These are phyloP conservation scores for Luvunga scandens DNA, from an alignment of 345 rosid species.

Conservation along the genomic window DNA sequence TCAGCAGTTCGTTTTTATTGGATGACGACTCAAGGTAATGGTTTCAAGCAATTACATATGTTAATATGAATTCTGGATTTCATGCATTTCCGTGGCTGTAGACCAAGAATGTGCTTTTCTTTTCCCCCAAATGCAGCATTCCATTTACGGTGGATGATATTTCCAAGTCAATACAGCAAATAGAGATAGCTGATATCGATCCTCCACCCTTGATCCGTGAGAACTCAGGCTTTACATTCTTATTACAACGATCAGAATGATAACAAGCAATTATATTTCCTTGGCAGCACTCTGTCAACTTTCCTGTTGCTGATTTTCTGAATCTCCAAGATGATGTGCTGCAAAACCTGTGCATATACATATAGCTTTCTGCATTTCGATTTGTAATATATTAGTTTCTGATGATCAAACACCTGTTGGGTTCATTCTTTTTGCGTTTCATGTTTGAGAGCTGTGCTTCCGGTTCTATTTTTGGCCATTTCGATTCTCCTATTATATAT, in stretches of 20 bases:
- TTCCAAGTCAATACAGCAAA: conserved; percentile 66
- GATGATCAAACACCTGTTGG: background rate
- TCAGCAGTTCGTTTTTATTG: conserved; percentile 76
- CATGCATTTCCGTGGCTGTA: background rate
- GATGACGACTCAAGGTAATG: conserved; percentile 90
- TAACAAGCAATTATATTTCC: background rate
- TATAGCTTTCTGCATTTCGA: background rate
- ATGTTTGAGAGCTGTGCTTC: background rate
- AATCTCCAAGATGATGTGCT: background rate
- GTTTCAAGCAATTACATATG: background rate
- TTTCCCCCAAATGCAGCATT: conserved; percentile 52
- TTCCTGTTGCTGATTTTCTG: background rate
- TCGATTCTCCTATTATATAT: background rate
- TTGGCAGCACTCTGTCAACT: background rate
- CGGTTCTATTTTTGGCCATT: background rate
- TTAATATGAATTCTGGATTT: background rate
- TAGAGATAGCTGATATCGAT: conserved; percentile 73
- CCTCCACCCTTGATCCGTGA: conserved; percentile 86
- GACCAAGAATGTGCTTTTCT: conserved; percentile 1
- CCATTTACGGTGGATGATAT: conserved; percentile 89
- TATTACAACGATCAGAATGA: conserved; percentile 75
- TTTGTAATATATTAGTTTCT: conserved; percentile 14
- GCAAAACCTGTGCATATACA: conserved; percentile 15
- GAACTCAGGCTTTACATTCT: conserved; percentile 77
- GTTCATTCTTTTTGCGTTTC: conserved; percentile 11